Conservation (phyloP, 2,329 filamentous ascomycete genomes). For the Trichoderma lentiforme region DNA sequence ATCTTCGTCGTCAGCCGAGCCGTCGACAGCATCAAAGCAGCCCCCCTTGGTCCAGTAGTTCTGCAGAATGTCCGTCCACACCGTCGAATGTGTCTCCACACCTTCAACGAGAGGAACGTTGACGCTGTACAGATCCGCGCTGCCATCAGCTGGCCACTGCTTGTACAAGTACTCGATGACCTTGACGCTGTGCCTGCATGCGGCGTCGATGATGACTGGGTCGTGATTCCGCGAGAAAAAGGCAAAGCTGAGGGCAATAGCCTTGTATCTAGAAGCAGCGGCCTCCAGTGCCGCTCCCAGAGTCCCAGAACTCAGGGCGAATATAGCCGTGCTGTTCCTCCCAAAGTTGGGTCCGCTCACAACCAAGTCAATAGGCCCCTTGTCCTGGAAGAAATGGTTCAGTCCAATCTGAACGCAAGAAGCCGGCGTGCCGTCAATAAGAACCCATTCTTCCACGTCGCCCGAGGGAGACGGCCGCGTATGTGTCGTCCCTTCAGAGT, state of each 20-base stretch:
- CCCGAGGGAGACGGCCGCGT: slow-evolving; percentile 51
- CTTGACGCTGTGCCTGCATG: slow-evolving; percentile 68
- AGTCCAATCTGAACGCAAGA: slow-evolving; percentile 79
- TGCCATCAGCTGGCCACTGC: slow-evolving; percentile 65
- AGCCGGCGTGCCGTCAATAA: slow-evolving; percentile 78
- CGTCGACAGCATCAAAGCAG: slow-evolving; percentile 79
- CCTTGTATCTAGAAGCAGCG: slow-evolving; percentile 63
- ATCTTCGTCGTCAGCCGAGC: slow-evolving; percentile 55
- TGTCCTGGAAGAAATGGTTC: slow-evolving; percentile 72
- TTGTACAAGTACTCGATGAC: slow-evolving; percentile 75
- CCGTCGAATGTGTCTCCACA: slow-evolving; percentile 65
- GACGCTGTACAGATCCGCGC: slow-evolving; percentile 81
- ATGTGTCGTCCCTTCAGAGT: slow-evolving; percentile 63
- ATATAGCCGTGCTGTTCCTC: slow-evolving; percentile 76
- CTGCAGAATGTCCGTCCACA: slow-evolving; percentile 85
- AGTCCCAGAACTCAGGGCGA: slow-evolving; percentile 74
- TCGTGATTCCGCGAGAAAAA: slow-evolving; percentile 87
- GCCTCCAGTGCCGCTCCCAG: slow-evolving; percentile 75
- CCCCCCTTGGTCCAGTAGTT: slow-evolving; percentile 85
- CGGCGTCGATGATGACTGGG: slow-evolving; percentile 72
- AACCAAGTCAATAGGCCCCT: slow-evolving; percentile 70
- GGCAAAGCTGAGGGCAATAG: slow-evolving; percentile 85
- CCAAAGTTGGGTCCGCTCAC: slow-evolving; percentile 81
- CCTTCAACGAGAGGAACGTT: slow-evolving; percentile 84
- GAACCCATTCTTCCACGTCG: slow-evolving; percentile 71